Percentiles rank a stretch among this genome's conserved stretches.
Evolutionary conservation across 805 yeast genomes (phyloP).

Genomic region (Cyberlindnera xylosilytica): DNA sequence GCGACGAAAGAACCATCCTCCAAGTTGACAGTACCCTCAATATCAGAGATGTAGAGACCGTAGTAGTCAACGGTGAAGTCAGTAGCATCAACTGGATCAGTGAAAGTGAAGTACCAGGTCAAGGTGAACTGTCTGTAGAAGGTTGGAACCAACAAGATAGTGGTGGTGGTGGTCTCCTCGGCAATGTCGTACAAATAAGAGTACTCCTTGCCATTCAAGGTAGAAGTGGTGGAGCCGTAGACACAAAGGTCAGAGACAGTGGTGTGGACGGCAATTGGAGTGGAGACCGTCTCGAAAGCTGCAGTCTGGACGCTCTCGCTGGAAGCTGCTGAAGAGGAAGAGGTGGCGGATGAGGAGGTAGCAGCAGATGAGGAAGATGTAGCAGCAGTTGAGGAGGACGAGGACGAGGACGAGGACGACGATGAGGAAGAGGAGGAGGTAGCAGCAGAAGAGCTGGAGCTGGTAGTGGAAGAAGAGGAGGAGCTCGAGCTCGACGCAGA

Average conservation of each 20-base stretch:
- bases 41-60: constrained; percentile 7
- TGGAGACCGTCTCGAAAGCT: background rate
- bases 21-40: constrained; percentile 17
- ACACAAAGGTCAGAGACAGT: constrained; percentile 5
- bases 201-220: constrained; percentile 9
- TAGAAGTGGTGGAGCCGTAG: constrained; percentile 2
- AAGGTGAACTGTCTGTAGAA: constrained; percentile 14
- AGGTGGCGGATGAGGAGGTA: background rate
- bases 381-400: too few relatives aligned
- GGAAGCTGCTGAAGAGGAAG: too few relatives aligned
- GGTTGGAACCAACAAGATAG: background rate
- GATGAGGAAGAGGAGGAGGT: too few relatives aligned
- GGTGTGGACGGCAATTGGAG: background rate
- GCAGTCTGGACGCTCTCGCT: background rate
- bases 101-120: constrained; percentile 18
- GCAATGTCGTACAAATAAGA: constrained; percentile 5
- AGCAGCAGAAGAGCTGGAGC: too few relatives aligned
- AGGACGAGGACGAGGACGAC: too few relatives aligned
- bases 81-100: constrained; percentile 11
- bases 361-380: too few relatives aligned
- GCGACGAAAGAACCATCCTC: constrained; percentile 15
- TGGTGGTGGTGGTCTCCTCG: constrained; percentile 6
- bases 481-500: too few relatives aligned
- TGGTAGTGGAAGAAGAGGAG: too few relatives aligned
- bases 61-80: constrained; percentile 8